Conservation (phyloP, 2,329 filamentous ascomycete genomes). For the Botrytis hyacinthi region DNA sequence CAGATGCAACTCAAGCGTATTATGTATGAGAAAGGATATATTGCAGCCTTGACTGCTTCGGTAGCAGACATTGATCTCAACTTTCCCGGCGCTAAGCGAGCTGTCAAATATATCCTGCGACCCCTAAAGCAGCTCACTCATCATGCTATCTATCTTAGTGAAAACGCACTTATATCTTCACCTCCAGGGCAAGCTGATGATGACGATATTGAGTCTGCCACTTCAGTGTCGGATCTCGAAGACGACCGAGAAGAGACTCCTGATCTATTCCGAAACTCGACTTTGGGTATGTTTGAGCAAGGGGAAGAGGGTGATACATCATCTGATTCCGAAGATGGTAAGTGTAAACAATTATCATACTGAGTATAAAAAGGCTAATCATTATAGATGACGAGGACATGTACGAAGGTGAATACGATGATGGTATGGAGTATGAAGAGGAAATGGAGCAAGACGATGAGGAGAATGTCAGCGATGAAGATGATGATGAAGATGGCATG, state of each 20-base stretch:
- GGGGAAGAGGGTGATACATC: constrained; percentile 78
- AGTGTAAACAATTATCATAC: constrained; percentile 20
- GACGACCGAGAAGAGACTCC: constrained; percentile 91
- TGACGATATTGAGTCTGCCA: constrained; percentile 83
- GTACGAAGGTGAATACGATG: constrained; percentile 84
- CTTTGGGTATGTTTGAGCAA: constrained; percentile 89
- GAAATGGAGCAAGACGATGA: constrained; percentile 76
- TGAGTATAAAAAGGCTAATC: constrained; percentile 33
- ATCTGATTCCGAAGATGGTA: constrained; percentile 62
- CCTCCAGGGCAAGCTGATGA: constrained; percentile 70
- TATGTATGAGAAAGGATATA: constrained; percentile 98
- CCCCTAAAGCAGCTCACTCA: constrained; percentile 84
- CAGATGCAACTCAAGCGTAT: constrained; percentile 84
- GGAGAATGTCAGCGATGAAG: constrained; percentile 86
- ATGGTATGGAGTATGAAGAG: constrained; percentile 92
- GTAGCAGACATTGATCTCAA: constrained; percentile 95
- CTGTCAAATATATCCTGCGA: constrained; percentile 92
- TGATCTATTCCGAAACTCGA: constrained; percentile 94
- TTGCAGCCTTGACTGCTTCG: constrained; percentile 82
- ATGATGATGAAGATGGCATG: constrained; percentile 80
- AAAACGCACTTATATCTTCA: constrained; percentile 61
- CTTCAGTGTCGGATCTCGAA: constrained; percentile 84
- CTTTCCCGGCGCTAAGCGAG: constrained; percentile 87
- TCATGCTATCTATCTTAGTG: constrained; percentile 83
- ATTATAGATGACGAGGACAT: constrained; percentile 78